A percentile compares a stretch with the other conserved stretches of the same genome.
phyloP scores from a whole-genome alignment of 2,329 filamentous ascomycete species.

The Xylariomycetidae sp. region DNA sequence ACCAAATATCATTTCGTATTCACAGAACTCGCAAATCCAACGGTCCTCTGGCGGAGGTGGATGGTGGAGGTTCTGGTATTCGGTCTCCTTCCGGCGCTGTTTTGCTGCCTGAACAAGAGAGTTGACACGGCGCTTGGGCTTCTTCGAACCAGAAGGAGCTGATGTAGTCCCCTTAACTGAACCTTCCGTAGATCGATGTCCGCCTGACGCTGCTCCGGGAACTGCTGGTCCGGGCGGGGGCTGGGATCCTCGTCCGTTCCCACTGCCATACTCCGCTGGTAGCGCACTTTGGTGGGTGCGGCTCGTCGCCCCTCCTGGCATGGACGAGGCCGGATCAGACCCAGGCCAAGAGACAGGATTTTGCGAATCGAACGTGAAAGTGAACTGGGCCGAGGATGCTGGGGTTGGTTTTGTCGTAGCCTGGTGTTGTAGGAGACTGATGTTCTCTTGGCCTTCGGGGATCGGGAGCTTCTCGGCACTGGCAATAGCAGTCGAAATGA shows the following conservation, averaged over 20 bases:
- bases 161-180: slow-evolving; percentile 33
- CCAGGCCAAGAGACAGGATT: slow-evolving; percentile 75
- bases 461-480: slow-evolving; percentile 69
- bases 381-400: slow-evolving; percentile 76
- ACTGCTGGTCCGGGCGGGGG: slow-evolving; percentile 12
- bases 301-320: slow-evolving; percentile 25
- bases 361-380: slow-evolving; percentile 91
- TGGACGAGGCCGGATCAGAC: slow-evolving; percentile 29
- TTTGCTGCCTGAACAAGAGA: slow-evolving; percentile 70
- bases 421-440: slow-evolving; percentile 70
- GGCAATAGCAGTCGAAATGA: slow-evolving; percentile 88
- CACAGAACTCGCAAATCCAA: slow-evolving; percentile 98
- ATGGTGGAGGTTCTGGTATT: slow-evolving; percentile 69
- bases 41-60: slow-evolving; percentile 66
- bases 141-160: slow-evolving; percentile 47
- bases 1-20: slow-evolving; percentile 96
- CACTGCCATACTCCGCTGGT: slow-evolving; percentile 11
- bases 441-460: slow-evolving; percentile 66
- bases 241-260: slow-evolving; percentile 9
- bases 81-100: slow-evolving; percentile 70
- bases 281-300: slow-evolving; percentile 16
- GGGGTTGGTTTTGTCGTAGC: slow-evolving; percentile 54
- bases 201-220: slow-evolving; percentile 8
- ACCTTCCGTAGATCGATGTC: slow-evolving; percentile 22
- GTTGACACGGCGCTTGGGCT: slow-evolving; percentile 62